Evolutionary conservation across 2,329 filamentous ascomycete species (phyloP).

Genomic region (Alternaria gaisen): DNA sequence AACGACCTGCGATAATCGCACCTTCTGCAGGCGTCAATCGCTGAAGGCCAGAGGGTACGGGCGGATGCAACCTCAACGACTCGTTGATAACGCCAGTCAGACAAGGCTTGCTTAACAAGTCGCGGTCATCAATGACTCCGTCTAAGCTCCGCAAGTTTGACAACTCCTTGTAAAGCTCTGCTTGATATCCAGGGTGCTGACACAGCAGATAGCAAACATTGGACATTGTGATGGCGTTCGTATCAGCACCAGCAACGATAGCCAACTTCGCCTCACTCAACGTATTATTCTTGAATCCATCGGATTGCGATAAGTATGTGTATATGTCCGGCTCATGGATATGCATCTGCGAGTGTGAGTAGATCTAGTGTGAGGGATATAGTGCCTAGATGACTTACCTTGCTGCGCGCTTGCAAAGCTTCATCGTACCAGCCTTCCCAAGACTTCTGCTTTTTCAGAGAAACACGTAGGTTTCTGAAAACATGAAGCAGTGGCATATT

Average conservation of each 20-base stretch:
- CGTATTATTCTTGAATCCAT: constrained; percentile 7
- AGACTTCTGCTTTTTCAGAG: not conserved
- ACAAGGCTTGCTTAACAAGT: not conserved
- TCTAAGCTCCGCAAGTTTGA: constrained; percentile 1
- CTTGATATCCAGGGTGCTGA: constrained; percentile 46
- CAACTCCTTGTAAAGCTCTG: constrained; percentile 21
- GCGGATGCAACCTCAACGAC: constrained; percentile 25
- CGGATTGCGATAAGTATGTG: constrained; percentile 21
- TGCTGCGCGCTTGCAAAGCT: constrained; percentile 15
- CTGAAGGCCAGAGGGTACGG: constrained; percentile 29
- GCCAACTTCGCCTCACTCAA: constrained; percentile 23
- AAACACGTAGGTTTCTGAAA: not conserved
- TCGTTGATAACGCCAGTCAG: constrained; percentile 31
- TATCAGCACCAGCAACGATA: constrained; percentile 57
- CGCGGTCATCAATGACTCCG: constrained; percentile 10
- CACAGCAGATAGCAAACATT: constrained; percentile 62
- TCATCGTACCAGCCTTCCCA: constrained; percentile 20
- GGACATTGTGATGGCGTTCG: constrained; percentile 60
- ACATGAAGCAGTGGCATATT: not conserved
- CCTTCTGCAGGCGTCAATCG: constrained; percentile 37
- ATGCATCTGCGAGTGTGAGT: constrained; percentile 17
- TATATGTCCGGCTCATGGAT: constrained; percentile 18
- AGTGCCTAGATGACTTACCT: constrained; percentile 6
- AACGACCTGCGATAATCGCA: constrained; percentile 25
- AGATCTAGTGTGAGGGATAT: no score